Evolutionary conservation across 768 basidiomycete species (phyloP).

Genomic region (Pleurotus citrinopileatus): DNA sequence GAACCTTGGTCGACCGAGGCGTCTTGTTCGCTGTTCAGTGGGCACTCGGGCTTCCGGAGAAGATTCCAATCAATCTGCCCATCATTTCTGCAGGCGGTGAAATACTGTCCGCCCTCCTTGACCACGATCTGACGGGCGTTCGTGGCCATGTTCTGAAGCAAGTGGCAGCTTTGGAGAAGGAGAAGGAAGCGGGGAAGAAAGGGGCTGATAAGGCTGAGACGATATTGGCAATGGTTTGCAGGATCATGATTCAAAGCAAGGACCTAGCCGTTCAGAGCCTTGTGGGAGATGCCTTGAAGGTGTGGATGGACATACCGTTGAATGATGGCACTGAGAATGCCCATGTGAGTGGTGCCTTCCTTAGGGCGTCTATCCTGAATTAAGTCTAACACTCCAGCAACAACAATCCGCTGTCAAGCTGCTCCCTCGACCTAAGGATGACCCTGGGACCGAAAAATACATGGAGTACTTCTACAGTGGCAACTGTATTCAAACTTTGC

Average conservation of each 20-base stretch:
- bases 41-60: conserved; percentile 75
- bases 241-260: conserved; percentile 71
- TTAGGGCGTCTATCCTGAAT: conserved; percentile 7
- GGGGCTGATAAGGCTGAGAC: conserved; percentile 69
- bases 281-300: conserved; percentile 82
- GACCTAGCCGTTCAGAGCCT: conserved; percentile 90
- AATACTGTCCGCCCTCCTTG: conserved; percentile 78
- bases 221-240: conserved; percentile 71
- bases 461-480: conserved; percentile 89
- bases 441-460: conserved; percentile 84
- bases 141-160: conserved; percentile 84
- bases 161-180: conserved; percentile 65
- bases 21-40: conserved; percentile 91
- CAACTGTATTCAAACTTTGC: conserved; percentile 69
- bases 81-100: conserved; percentile 86
- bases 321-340: conserved; percentile 34
- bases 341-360: conserved; percentile 24
- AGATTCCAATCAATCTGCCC: conserved; percentile 39
- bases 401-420: conserved; percentile 30
- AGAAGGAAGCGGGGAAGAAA: conserved; percentile 52
- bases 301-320: conserved; percentile 76
- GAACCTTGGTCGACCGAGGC: conserved; percentile 83
- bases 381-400: conserved; percentile 7
- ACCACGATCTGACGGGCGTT: conserved; percentile 89
- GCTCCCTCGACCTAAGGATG: conserved; percentile 67